Evolutionary conservation across 768 basidiomycete genomes (phyloP).

Genomic region (Suillus sp.): DNA sequence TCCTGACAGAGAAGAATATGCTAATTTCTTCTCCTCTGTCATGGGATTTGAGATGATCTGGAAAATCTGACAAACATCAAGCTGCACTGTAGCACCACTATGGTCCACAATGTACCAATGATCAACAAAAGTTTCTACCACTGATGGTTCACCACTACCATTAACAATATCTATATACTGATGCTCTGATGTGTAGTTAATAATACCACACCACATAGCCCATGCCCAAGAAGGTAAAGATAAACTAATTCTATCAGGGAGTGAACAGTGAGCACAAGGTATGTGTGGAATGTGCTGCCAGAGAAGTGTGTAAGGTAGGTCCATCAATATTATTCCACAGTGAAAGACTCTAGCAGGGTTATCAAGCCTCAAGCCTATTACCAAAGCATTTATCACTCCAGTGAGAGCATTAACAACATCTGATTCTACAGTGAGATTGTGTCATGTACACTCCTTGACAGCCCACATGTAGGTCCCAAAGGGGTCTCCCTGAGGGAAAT

Average conservation of each 20-base stretch:
- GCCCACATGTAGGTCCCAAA: background rate
- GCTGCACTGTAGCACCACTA: slow-evolving; percentile 12
- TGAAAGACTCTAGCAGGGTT: background rate
- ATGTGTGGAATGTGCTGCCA: slow-evolving; percentile 25
- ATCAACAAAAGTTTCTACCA: slow-evolving; percentile 24
- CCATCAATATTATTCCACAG: background rate
- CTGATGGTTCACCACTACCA: slow-evolving; percentile 10
- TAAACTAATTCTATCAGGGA: background rate
- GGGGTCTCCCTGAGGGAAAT: background rate
- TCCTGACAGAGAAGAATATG: background rate
- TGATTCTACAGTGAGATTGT: background rate
- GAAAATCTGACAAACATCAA: slow-evolving; percentile 16
- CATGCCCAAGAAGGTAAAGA: slow-evolving; percentile 30
- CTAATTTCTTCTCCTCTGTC: background rate
- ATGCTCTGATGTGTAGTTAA: slow-evolving; percentile 1
- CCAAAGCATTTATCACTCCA: background rate
- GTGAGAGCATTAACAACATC: background rate
- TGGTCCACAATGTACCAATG: slow-evolving; percentile 23
- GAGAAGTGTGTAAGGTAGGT: slow-evolving; percentile 21
- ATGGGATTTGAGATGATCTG: background rate
- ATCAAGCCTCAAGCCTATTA: slow-evolving; percentile 1
- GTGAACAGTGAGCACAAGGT: slow-evolving; percentile 15
- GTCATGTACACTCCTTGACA: background rate
- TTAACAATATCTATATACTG: background rate
- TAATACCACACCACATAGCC: slow-evolving; percentile 27